Evolutionary conservation across 2,329 filamentous ascomycete species (phyloP).

Genomic region (Cercospora brassicicola): DNA sequence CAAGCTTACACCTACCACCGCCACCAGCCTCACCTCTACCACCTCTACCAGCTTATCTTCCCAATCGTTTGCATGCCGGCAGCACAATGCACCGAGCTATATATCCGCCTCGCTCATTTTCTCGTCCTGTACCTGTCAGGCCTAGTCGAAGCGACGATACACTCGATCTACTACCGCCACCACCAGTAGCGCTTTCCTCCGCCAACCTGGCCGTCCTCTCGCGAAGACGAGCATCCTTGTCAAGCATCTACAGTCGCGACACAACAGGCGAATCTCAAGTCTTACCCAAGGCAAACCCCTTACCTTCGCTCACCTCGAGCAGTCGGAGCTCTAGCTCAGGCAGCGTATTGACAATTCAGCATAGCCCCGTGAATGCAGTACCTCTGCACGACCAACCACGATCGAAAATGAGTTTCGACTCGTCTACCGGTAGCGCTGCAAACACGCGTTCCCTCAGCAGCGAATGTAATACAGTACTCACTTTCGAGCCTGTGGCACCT

Average conservation of each 20-base stretch:
- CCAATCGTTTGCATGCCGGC: conserved; percentile 20
- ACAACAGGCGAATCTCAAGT: conserved; percentile 28
- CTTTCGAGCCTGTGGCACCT: conserved; percentile 17
- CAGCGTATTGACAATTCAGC: conserved; percentile 23
- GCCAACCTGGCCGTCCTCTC: conserved; percentile 17
- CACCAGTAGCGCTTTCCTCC: conserved; percentile 18
- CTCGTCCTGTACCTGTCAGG: background rate
- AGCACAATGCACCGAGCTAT: conserved; percentile 21
- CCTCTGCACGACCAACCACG: background rate
- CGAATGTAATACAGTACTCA: background rate
- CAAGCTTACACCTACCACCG: conserved; percentile 20
- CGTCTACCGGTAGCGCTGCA: background rate
- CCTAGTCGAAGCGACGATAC: conserved; percentile 16
- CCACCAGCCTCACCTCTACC: conserved; percentile 30
- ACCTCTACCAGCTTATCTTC: conserved; percentile 32
- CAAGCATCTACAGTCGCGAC: conserved; percentile 36
- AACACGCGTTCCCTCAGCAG: background rate
- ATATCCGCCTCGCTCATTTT: conserved; percentile 18
- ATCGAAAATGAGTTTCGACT: conserved; percentile 2
- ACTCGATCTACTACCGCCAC: conserved; percentile 16
- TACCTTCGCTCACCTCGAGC: background rate
- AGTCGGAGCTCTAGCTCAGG: conserved; percentile 20
- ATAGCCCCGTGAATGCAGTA: conserved; percentile 16
- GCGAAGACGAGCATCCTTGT: conserved; percentile 27
- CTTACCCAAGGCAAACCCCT: background rate